Base-by-base conservation (phyloP, 2,329 filamentous ascomycete genomes). In the Aspergillus udagawae region DNA sequence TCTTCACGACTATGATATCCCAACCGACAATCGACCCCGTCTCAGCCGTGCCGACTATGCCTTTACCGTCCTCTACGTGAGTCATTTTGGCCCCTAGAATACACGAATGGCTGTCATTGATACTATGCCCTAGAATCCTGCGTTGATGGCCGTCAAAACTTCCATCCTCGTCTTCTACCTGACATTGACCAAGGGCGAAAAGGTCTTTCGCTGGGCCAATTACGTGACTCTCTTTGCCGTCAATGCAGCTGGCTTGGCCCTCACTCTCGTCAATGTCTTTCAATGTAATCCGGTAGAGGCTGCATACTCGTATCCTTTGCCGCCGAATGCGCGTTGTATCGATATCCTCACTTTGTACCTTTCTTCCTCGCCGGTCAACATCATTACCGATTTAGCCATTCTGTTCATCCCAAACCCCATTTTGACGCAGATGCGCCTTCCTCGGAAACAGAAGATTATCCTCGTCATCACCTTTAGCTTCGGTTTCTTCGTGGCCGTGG, bases 151-250 rank as follows among this genome's bases (percentile, higher is more conserved):
- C 2, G 91, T 91, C 52, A 97, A 97, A 76, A 92, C 90, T 0
- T 95, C 91, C n/a, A 90, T 97, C 65, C 81, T 97, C 57, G 82
- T 94, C 53, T 97, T 97, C 74, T 97, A 95, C 75, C 81, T 97
- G 51, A 87, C 88, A 44, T 81, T 97, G 50, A 90, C 91, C 27
- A 88, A 87, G 66, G 89, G 91, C 58, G 86, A 95, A 63, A 85
- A 85, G 61, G 80, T 92, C 51, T 87, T 96, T 63, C 86, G 89
- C 58, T 84, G 88, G 74, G 86, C 87, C n/a, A 94, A 91, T n/a
- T 92, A 92, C 79, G 79, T 82, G 4, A 91, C 90, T 0, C 78
- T 97, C 1, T 80, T 79, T 50, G 81, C 96, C 23, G 91, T 96
- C 70, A 95, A 94, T 67, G 70, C 87, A 7, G 88, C 89, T 29